A percentile compares a stretch with the other conserved stretches of the same genome.
Conservation (phyloP, 345 rosid species). For the Rhizophora apiculata region DNA sequence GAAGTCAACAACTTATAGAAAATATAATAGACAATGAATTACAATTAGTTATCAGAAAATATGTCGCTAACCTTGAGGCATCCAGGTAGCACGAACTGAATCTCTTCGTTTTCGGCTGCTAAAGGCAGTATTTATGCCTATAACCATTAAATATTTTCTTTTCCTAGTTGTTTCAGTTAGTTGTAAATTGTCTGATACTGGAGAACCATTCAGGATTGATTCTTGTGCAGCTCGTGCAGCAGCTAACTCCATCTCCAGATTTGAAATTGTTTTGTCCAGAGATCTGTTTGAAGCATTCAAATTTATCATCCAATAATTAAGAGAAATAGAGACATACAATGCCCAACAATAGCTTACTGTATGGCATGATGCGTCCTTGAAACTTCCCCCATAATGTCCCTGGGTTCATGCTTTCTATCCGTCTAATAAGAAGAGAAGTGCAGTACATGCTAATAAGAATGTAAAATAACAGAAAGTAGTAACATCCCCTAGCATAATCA, state of each 20-base stretch:
- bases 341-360: slow-evolving; percentile 44
- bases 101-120: slow-evolving; percentile 96
- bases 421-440: slow-evolving; percentile 28
- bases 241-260: slow-evolving; percentile 75
- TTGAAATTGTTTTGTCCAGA: slow-evolving; percentile 72
- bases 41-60: not conserved
- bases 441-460: slow-evolving; percentile 10
- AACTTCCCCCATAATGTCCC: slow-evolving; percentile 58
- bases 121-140: slow-evolving; percentile 91
- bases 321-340: slow-evolving; percentile 1
- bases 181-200: slow-evolving; percentile 58
- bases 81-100: slow-evolving; percentile 93
- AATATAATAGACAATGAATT: not conserved
- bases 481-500: not conserved
- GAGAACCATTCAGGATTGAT: slow-evolving; percentile 74
- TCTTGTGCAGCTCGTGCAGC: slow-evolving; percentile 89
- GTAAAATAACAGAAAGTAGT: not conserved
- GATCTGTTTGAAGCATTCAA: slow-evolving; percentile 41
- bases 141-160: slow-evolving; percentile 81
- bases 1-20: not conserved
- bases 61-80: slow-evolving; percentile 75
- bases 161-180: slow-evolving; percentile 41
- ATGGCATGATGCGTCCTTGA: slow-evolving; percentile 71
- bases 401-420: slow-evolving; percentile 52
- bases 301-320: slow-evolving; percentile 11